Evolutionary conservation across 441 rosid genomes (phyloP), one percentile per base, ranked within the genome.

Genomic region (Pelargonium australe): DNA sequence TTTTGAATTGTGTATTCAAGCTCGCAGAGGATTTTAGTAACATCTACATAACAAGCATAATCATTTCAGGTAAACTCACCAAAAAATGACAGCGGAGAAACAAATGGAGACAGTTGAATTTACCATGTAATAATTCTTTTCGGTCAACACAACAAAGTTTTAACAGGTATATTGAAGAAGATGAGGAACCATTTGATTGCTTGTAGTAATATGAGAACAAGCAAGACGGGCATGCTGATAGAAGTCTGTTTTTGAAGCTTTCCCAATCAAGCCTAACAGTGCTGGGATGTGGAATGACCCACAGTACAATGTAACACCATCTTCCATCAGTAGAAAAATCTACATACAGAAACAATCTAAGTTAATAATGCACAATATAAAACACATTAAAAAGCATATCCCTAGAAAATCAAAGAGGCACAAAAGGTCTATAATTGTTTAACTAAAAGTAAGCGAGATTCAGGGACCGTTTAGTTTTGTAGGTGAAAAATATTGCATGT

Each of bases 231-330:
- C 57, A 51, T 51, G 57, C 57, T 12, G 57, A 13, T n/a, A 51
- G 57, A 51, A 51, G 57, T 4, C 57, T 14, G 17, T 51, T 51
- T 51, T 51, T 51, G 57, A 51, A 51, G 57, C 57, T 51, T 12
- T 51, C 57, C 57, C 57, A 51, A 51, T 51, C 57, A 51, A 51
- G 57, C 57, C 57, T 51, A 11, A 51, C 57, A 51, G 57, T 51
- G 57, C 57, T 51, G 5, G 57, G 57, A 51, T 51, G 57, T 51
- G 57, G 57, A 51, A 16, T 51, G 57, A 51, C 57, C 57, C 57
- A 51, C n/a, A 11, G 14, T 3, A 51, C 57, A 51, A 51, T 13
- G 57, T 51, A 51, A 51, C 57, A 51, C 57, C 57, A 51, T 51
- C 57, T 51, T 51, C 57, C 57, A 51, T 51, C 57, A 16, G 57